Base-by-base conservation (phyloP, 1,139 yeast species). In the Suhomyces bribrorum region DNA sequence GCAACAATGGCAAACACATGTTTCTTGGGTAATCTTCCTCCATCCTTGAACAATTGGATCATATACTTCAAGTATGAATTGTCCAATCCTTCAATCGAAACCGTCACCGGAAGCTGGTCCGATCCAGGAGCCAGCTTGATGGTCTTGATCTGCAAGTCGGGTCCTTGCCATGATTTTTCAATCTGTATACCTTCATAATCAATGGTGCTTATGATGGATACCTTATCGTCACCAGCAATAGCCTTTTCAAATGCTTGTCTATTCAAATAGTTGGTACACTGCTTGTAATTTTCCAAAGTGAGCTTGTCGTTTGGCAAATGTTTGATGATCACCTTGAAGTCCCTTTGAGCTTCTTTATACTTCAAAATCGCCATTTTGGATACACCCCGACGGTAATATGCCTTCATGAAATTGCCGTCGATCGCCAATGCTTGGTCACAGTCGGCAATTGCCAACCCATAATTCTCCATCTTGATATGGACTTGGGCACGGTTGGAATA, bases 401-500 rank as follows among this genome's bases (percentile, higher is more conserved):
- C 92, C 61, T 92, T 92, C 34, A 81, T 66, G 56, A 86, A 86
- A 29, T 68, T 59, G 1, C 83, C 76, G 56, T 92, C 89, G 9
- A 83, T 57, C 34, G 71, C 74, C 34, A 92, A 69, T 1, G 97
- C 90, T 33, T 66, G 63, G 27, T 83, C 77, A 50, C 96, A 84
- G 58, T 90, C 97, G 13, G 64, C 69, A 4, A 90, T 77, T 1
- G 97, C 95, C 34, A 79, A 72, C 2, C 97, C 97, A 60, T 85
- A 90, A 52, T 82, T 83, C 57, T 92, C 98, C 40, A 83, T 63
- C 57, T 87, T 86, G 56, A 90, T 80, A 50, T 89, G 83, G 1
- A 88, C 96, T 47, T 88, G 95, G 0, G 98, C 97, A 47, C 97
- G 72, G 64, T 92, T 92, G 22, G 96, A 82, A 47, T 77, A 79